Evolutionary conservation across 306 rosid genomes (phyloP), one percentile per base, ranked within the genome.

Genomic region (Medicago arabica): DNA sequence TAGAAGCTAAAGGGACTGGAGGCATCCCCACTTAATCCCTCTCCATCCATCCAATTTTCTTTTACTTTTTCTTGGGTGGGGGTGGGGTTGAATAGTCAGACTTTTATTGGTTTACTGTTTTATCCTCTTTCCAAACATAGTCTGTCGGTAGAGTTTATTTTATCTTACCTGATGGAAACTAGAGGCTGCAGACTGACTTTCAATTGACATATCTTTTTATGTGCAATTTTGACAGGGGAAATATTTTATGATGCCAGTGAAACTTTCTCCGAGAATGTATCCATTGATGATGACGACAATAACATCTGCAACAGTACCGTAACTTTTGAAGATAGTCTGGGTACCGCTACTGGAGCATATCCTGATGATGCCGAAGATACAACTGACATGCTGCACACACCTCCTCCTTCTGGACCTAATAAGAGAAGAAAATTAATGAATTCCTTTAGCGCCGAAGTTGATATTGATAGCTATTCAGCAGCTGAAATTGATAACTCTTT

Each of bases 401-500:
- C 99, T 34, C 92, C 90, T 78, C 84, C 89, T 54, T 83, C 80
- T 75, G 97, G 99, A 58, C 93, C 96, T 21, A 81, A 85, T 47
- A 96, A 92, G 81, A 88, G 98, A 81, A 87, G 97, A 86, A 92
- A 84, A 81, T 50, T 95, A 76, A 75, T 77, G 77, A 77, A 68
- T 59, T 80, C 80, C 28, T 43, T 67, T 57, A 39, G 79, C 85
- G 58, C 62, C 47, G 82, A 79, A 63, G 80, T 61, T 69, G 84
- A 82, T 38, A 84, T 75, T 76, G 88, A 80, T 80, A 59, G 75
- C 46, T 79, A 46, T 67, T 58, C 85, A 15, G 46, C 63, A 41
- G 77, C 66, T 41, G 66, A 67, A 72, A 71, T 65, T 55, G 79
- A 73, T 40, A 75, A 76, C 75, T 78, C 75, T 0, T 39, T 72